Evolutionary conservation across 331 rosid genomes (phyloP).

Genomic region (Quercus phellos): DNA sequence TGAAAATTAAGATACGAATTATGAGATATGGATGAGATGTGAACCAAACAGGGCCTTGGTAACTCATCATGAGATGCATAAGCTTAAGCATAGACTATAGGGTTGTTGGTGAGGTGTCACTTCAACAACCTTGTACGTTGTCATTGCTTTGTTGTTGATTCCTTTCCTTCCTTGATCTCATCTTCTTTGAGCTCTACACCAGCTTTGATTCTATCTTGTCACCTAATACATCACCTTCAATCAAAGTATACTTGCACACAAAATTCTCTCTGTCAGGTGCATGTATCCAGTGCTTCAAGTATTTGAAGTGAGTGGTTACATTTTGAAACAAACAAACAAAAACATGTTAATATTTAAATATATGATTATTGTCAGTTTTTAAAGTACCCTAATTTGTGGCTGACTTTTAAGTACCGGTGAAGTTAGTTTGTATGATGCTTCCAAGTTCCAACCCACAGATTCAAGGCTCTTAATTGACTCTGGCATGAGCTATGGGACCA

Average conservation of each 20-base stretch:
- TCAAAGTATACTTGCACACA: slow-evolving; percentile 18
- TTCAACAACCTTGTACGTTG: slow-evolving; percentile 28
- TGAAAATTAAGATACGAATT: too few species aligned
- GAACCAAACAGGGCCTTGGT: too few species aligned
- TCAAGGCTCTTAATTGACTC: slow-evolving; percentile 26
- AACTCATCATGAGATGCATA: too few species aligned
- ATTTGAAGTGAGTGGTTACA: slow-evolving; percentile 21
- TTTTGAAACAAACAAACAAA: background rate
- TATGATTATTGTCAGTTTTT: too few species aligned
- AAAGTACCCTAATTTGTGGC: too few species aligned
- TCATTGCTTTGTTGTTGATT: slow-evolving; percentile 23
- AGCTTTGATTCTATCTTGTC: slow-evolving; percentile 11
- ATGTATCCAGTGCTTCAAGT: slow-evolving; percentile 25
- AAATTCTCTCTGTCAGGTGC: slow-evolving; percentile 10
- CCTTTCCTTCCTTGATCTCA: slow-evolving; percentile 13
- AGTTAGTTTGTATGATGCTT: slow-evolving; percentile 29
- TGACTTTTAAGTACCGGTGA: slow-evolving; percentile 5
- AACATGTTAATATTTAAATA: background rate
- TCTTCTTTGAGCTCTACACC: slow-evolving; percentile 24
- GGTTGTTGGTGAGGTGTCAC: slow-evolving; percentile 22
- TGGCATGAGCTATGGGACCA: slow-evolving; percentile 28
- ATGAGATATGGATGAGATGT: too few species aligned
- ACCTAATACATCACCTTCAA: slow-evolving; percentile 25
- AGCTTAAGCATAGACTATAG: slow-evolving; percentile 9
- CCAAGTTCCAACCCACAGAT: slow-evolving; percentile 17